Base-by-base conservation (phyloP, 306 rosid species). In the Heteromeles arbutifolia region DNA sequence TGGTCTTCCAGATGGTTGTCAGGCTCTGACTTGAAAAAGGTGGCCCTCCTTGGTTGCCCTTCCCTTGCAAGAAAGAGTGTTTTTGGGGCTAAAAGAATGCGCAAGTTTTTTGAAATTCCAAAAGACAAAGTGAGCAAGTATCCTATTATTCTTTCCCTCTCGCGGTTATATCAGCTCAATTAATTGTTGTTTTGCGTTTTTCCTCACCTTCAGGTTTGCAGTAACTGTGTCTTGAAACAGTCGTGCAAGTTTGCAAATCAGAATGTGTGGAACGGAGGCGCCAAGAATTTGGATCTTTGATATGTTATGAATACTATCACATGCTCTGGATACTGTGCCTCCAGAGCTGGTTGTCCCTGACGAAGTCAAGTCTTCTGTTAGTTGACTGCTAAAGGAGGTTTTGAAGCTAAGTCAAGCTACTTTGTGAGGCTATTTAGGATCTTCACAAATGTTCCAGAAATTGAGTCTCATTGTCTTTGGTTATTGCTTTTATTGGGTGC, bases 21-120 rank as follows among this genome's bases (percentile, higher is more conserved):
- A 63, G 97, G 89, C 75, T 77, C 90, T 70, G 86, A 93, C 68
- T 66, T 94, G 87, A 88, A 89, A 86, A 79, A 80, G 73, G 86
- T 94, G 75, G 90, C 85, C 14, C 44, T 52, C 68, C 83, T 94
- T 65, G 96, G 97, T 15, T 94, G 98, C 78, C 95, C 97, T 71
- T 80, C 89, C 12, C 62, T 29, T 14, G 56, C 25, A 61, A 81
- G 24, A 63, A 70, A 70, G 67, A 45, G 31, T 41, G 83, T 88
- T 75, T 82, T 88, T 43, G 80, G 92, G 21, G 91, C 90, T 4
- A 94, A 94, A 82, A 85, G 82, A 59, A 80, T 94, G 69, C 92
- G 95, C 1, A 85, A 75, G 21, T 87, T 84, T 72, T 90, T 92
- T 67, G 87, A 81, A 69, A 87, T 94, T 78, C 90, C 83, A 80